Evolutionary conservation across 1,139 yeast genomes (phyloP).

Genomic region (Geotrichum carabidarum): DNA sequence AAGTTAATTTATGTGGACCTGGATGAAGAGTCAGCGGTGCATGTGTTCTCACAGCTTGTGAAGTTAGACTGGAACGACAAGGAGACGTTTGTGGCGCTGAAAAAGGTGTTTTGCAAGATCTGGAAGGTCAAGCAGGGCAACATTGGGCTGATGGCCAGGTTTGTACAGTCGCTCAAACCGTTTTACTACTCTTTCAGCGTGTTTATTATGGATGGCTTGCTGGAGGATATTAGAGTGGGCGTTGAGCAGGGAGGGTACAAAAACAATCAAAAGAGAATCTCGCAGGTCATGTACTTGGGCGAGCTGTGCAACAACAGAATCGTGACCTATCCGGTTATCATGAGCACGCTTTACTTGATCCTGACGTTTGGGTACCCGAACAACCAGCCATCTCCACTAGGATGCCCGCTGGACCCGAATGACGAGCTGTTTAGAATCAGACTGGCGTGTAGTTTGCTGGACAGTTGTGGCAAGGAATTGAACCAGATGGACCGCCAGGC

Average conservation of each 20-base stretch:
- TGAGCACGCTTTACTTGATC: slow-evolving; percentile 55
- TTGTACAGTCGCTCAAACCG: slow-evolving; percentile 42
- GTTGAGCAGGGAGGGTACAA: slow-evolving; percentile 62
- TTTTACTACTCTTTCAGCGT: slow-evolving; percentile 42
- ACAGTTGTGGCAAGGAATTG: slow-evolving; percentile 26
- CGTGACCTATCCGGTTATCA: slow-evolving; percentile 46
- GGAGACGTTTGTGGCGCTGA: slow-evolving; percentile 42
- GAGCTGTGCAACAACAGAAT: slow-evolving; percentile 51
- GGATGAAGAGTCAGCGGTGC: slow-evolving; percentile 36
- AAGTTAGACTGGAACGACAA: slow-evolving; percentile 48
- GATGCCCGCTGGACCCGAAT: slow-evolving; percentile 51
- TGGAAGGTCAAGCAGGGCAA: slow-evolving; percentile 58
- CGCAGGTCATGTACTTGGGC: slow-evolving; percentile 57
- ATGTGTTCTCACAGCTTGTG: slow-evolving; percentile 42
- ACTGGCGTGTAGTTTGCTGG: slow-evolving; percentile 44
- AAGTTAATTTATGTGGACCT: slow-evolving; percentile 46
- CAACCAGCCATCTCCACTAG: slow-evolving; percentile 53
- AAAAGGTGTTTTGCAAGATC: slow-evolving; percentile 56
- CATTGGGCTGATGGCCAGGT: slow-evolving; percentile 47
- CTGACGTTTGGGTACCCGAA: slow-evolving; percentile 64
- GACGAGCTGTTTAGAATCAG: slow-evolving; percentile 70
- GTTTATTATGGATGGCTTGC: slow-evolving; percentile 54
- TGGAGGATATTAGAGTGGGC: slow-evolving; percentile 62
- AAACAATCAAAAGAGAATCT: slow-evolving; percentile 55
- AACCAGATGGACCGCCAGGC: slow-evolving; percentile 22